These are phyloP conservation scores for Crassisporium funariophilum DNA, from an alignment of 768 basidiomycete genomes.

Conservation along the genomic window DNA sequence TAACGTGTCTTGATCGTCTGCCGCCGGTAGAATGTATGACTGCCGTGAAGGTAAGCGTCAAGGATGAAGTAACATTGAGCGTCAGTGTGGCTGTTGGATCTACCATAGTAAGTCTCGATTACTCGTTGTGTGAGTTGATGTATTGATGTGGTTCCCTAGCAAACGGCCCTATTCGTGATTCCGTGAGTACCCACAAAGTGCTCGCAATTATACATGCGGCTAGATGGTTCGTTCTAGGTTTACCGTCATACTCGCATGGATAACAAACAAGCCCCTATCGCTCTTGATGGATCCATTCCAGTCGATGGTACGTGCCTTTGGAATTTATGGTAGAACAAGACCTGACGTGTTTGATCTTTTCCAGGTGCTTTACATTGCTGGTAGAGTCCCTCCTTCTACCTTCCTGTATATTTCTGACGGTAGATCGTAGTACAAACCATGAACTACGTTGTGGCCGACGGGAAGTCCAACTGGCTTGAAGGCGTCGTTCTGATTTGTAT, in stretches of 20 bases:
- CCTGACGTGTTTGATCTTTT: neutral
- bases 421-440: constrained; percentile 66
- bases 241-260: constrained; percentile 81
- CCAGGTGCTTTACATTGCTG: constrained; percentile 51
- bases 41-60: constrained; percentile 86
- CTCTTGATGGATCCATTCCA: constrained; percentile 89
- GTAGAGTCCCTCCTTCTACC: constrained; percentile 24
- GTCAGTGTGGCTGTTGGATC: constrained; percentile 85
- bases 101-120: constrained; percentile 56
- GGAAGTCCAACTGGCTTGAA: constrained; percentile 92
- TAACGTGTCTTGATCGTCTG: neutral
- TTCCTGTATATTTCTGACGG: neutral
- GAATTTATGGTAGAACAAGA: constrained; percentile 14
- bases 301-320: constrained; percentile 45
- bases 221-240: constrained; percentile 41
- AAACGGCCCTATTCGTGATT: constrained; percentile 56
- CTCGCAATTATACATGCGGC: neutral
- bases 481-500: constrained; percentile 74
- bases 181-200: constrained; percentile 32
- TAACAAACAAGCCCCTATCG: constrained; percentile 74
- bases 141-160: constrained; percentile 40
- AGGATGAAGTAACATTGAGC: constrained; percentile 80
- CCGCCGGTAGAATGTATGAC: constrained; percentile 74
- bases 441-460: constrained; percentile 84
- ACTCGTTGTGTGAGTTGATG: neutral